phyloP scores from a whole-genome alignment of 345 rosid species.

The rapeseed (Brassica napus) region Da-Ae NC_063436.1:10260501-10261000 shows the following conservation, averaged over 20 bases:
- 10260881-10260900: background rate
- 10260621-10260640: background rate
- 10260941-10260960: slow-evolving; percentile 21
- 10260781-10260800: slow-evolving; percentile 82
- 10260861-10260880: slow-evolving; percentile 11
- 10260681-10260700: slow-evolving; percentile 38
- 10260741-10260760: slow-evolving; percentile 91
- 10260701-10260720: slow-evolving; percentile 92
- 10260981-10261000: slow-evolving; percentile 24
- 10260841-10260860: slow-evolving; percentile 30
- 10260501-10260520: slow-evolving; percentile 83
- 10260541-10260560: slow-evolving; percentile 80
- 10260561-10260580: slow-evolving; percentile 86
- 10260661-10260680: slow-evolving; percentile 6
- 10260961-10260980: background rate
- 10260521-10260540: slow-evolving; percentile 89
- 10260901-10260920: slow-evolving; percentile 28
- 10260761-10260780: slow-evolving; percentile 89
- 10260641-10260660: background rate
- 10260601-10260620: slow-evolving; percentile 96
- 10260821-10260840: slow-evolving; percentile 68
- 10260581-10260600: slow-evolving; percentile 84
- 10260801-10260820: slow-evolving; percentile 86
- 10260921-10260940: slow-evolving; percentile 7
- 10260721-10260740: slow-evolving; percentile 83